Base-by-base conservation (phyloP, 495 filamentous ascomycete genomes). In the Penicillium chermesinum region DNA sequence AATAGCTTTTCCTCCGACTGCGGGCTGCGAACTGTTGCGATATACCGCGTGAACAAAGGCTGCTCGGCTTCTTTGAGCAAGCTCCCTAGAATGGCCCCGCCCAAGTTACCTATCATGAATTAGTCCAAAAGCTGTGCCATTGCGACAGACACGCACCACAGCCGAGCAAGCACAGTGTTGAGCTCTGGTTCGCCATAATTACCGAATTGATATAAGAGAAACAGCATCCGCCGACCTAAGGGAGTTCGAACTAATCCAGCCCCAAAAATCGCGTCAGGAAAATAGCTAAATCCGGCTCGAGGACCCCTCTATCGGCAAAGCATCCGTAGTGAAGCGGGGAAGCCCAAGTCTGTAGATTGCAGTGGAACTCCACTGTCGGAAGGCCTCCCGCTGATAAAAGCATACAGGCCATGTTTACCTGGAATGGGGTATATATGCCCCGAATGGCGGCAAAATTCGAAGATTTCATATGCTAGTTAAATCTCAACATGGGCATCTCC, bases 111-210 rank as follows among this genome's bases (percentile, higher is more conserved):
- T 72, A 44, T 1, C 16, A 10, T 1, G 13, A 38, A 10, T 50
- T 32, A 44, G 38, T 44, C 12, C n/a, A 34, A 44, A 33, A 12
- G n/a, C n/a, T n/a, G n/a, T n/a, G n/a, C n/a, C n/a, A n/a, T 16
- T 32, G 17, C 7, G 14, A 18, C 13, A 9, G 5, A 32, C 14
- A 55, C 58, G 40, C 44, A 71, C 67, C 67, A 46, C 67, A 71
- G 35, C 67, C 67, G 7, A 71, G 47, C 13, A 71, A 61, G 43
- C 64, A 66, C 14, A 71, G 64, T 69, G 20, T 49, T 37, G 9
- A 46, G 46, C 14, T 61, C 44, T 4, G 10, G 22, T 58, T 41
- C 9, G 53, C 21, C 60, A 61, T 61, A 6, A 9, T 48, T 22
- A 19, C 8, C 22, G 15, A 14, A 25, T 21, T 12, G 5, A 37